Percentiles rank a stretch among this genome's conserved stretches.
Conservation (phyloP, 345 rosid species). For the Isatis tinctoria region DNA sequence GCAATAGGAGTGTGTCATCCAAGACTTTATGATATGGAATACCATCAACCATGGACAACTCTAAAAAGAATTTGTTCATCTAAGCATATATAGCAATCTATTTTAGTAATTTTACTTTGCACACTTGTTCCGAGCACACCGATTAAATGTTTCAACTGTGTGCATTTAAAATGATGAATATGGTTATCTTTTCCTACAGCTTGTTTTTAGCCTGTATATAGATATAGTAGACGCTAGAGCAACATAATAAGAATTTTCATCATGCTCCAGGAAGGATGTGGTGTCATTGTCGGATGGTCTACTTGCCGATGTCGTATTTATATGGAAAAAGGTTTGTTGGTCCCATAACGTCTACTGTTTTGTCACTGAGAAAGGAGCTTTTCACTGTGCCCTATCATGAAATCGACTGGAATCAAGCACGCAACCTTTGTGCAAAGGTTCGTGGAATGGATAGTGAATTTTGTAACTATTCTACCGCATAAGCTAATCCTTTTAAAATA, state of each 20-base stretch:
- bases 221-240: slow-evolving; percentile 1
- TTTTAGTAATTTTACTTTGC: slow-evolving; percentile 5
- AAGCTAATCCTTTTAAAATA: not conserved
- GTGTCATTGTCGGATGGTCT: slow-evolving; percentile 99
- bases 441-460: slow-evolving; percentile 29
- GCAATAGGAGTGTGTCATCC: not conserved
- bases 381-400: slow-evolving; percentile 79
- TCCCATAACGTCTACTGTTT: slow-evolving; percentile 76
- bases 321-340: slow-evolving; percentile 97
- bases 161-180: not conserved
- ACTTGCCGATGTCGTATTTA: slow-evolving; percentile 94
- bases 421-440: slow-evolving; percentile 91
- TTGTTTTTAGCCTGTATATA: not conserved
- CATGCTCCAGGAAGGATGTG: slow-evolving; percentile 89
- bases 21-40: not conserved
- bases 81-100: not conserved
- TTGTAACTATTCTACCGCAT: not conserved
- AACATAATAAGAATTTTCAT: not conserved
- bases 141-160: not conserved
- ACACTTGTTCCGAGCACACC: not conserved
- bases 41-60: not conserved
- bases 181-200: not conserved
- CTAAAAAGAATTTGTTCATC: not conserved
- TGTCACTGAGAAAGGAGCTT: slow-evolving; percentile 88
- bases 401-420: slow-evolving; percentile 80